Conservation (phyloP, 2,329 filamentous ascomycete species). For the Botryotinia convoluta region DNA sequence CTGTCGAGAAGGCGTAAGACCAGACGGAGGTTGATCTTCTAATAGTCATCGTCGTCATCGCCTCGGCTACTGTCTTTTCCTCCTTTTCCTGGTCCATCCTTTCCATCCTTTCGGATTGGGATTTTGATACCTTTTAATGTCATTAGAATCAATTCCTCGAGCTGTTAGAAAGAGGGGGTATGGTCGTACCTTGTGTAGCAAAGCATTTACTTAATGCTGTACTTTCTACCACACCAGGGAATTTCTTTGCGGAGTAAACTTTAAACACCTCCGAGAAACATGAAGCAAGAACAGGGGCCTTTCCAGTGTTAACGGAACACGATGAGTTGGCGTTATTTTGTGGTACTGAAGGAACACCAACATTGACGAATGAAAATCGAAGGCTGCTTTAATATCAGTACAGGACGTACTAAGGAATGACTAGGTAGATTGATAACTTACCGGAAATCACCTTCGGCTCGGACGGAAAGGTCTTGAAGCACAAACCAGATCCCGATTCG, state of each 20-base stretch:
- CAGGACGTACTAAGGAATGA: neutral
- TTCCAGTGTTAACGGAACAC: slow-evolving; percentile 65
- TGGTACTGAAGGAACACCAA: slow-evolving; percentile 51
- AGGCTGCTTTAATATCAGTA: slow-evolving; percentile 44
- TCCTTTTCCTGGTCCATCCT: slow-evolving; percentile 58
- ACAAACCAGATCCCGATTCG: slow-evolving; percentile 96
- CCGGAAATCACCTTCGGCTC: slow-evolving; percentile 90
- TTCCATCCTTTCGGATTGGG: slow-evolving; percentile 89
- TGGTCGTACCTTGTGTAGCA: slow-evolving; percentile 83
- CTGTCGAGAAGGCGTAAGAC: neutral
- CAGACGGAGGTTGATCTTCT: neutral
- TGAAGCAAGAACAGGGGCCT: slow-evolving; percentile 77
- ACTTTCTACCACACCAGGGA: slow-evolving; percentile 94
- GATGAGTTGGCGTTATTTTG: slow-evolving; percentile 37
- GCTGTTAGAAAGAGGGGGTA: neutral
- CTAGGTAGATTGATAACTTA: slow-evolving; percentile 44
- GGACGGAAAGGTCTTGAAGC: slow-evolving; percentile 88
- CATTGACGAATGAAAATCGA: slow-evolving; percentile 77
- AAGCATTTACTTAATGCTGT: slow-evolving; percentile 90
- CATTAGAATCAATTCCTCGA: neutral
- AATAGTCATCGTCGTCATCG: slow-evolving; percentile 31
- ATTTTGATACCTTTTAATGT: slow-evolving; percentile 48
- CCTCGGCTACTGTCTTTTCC: slow-evolving; percentile 33
- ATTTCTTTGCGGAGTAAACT: slow-evolving; percentile 96
- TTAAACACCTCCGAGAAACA: slow-evolving; percentile 87